These are phyloP conservation scores for Sanchytrium tribonematis DNA, from an alignment of 371 early-diverging fungal genomes.

Conservation along the genomic window DNA sequence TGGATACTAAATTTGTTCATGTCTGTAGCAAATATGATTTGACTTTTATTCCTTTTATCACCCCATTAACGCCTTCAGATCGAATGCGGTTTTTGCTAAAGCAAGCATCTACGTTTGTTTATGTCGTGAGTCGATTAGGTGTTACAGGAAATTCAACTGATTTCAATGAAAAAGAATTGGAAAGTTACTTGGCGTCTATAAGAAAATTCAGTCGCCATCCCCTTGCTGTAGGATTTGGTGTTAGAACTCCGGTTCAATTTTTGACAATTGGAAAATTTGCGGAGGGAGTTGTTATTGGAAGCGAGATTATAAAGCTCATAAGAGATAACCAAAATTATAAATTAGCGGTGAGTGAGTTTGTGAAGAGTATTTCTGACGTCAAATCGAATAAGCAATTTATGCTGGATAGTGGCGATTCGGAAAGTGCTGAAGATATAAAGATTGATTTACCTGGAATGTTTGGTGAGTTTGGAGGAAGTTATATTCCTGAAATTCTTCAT, in stretches of 20 bases:
- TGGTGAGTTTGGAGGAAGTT: slow-evolving; percentile 84
- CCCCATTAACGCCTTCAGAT: slow-evolving; percentile 59
- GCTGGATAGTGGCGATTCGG: slow-evolving; percentile 22
- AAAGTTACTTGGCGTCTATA: slow-evolving; percentile 38
- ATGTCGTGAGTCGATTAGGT: slow-evolving; percentile 70
- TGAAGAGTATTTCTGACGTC: background rate
- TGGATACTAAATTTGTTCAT: slow-evolving; percentile 62
- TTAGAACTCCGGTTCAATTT: slow-evolving; percentile 62
- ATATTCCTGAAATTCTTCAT: slow-evolving; percentile 77
- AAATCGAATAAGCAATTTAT: slow-evolving; percentile 18
- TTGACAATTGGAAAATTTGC: slow-evolving; percentile 44
- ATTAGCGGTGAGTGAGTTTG: background rate
- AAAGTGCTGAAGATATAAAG: slow-evolving; percentile 5
- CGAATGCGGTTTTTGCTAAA: slow-evolving; percentile 47
- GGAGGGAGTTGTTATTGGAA: slow-evolving; percentile 83
- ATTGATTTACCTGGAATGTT: slow-evolving; percentile 24
- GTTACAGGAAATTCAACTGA: slow-evolving; percentile 51
- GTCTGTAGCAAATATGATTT: slow-evolving; percentile 34
- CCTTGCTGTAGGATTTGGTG: slow-evolving; percentile 88
- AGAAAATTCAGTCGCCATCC: slow-evolving; percentile 41
- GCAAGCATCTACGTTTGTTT: slow-evolving; percentile 68
- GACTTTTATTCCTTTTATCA: slow-evolving; percentile 71
- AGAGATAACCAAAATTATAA: slow-evolving; percentile 18
- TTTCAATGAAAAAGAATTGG: slow-evolving; percentile 33
- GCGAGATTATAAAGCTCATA: slow-evolving; percentile 49